Base-by-base conservation (phyloP, 1,284 basidiomycete genomes). In the Lignosus rhinocerotis region DNA sequence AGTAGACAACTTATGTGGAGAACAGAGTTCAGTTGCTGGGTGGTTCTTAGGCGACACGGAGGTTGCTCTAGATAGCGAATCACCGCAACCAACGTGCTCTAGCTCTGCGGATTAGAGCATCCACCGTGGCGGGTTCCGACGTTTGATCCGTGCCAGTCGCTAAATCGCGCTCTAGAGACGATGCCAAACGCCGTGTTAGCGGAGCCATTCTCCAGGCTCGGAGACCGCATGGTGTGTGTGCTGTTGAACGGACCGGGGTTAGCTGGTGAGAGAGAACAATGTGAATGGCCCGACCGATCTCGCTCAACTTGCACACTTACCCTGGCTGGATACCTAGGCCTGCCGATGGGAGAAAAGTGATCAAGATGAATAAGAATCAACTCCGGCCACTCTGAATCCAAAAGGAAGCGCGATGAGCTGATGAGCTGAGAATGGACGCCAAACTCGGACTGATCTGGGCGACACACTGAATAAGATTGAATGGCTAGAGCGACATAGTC, bases 91-190 rank as follows among this genome's bases (percentile, higher is more conserved):
- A 16, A 46, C 25, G 25, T 25, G 25, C 25, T 25, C 25, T 14
- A 32, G 31, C 5, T 46, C 34, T 46, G 44, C 31, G 45, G 34
- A 54, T 25, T n/a, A 47, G 38, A 54, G n/a, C 19, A 34, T 3
- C 14, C 44, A 25, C 25, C 4, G 52, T 46, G 33, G 14, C 5
- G 33, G 21, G 45, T 41, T 31, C 45, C 53, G 31, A 33, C 11
- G 4, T 25, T 44, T 48, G 53, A 48, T 48, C 45, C 45, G 53
- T 48, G 38, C 45, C 34, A 19, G 38, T 47, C 45, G 34, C 45
- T 21, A 17, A 16, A 38, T 48, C 11, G 38, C 38, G 25, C 45
- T 33, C 31, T 19, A 36, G 17, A 48, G 46, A 48, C 38, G 46
- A 21, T 21, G 19, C 30, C 16, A 43, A 38, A 43, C 36, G 36